Conservation (phyloP, 805 yeast species). For the Debaryomyces prosopidis region DNA sequence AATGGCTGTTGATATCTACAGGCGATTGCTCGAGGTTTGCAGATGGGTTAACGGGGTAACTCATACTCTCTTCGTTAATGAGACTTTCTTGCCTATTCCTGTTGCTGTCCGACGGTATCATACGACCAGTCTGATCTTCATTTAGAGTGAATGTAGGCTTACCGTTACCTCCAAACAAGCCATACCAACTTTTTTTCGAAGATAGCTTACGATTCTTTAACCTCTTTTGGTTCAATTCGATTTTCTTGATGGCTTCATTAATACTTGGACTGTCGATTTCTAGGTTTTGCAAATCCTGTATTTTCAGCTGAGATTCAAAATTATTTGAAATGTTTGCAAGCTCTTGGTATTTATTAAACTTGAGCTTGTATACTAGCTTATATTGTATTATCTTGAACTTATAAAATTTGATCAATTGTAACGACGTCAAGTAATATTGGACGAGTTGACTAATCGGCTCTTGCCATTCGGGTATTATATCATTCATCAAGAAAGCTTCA, state of each 20-base stretch:
- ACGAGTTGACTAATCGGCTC: constrained; percentile 52
- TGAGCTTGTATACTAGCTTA: constrained; percentile 39
- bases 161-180: constrained; percentile 42
- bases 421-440: constrained; percentile 43
- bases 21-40: not conserved
- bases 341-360: constrained; percentile 39
- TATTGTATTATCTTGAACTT: constrained; percentile 54
- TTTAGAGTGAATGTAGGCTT: constrained; percentile 2
- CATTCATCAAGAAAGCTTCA: constrained; percentile 43
- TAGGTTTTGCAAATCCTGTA: constrained; percentile 32
- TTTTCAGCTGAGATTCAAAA: constrained; percentile 18
- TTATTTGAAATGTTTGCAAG: constrained; percentile 26
- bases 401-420: constrained; percentile 49
- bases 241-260: constrained; percentile 31
- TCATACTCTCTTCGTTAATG: not conserved
- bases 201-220: constrained; percentile 9
- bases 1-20: constrained; percentile 13
- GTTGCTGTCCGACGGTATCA: not conserved
- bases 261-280: constrained; percentile 39
- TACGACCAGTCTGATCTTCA: not conserved
- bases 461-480: constrained; percentile 43
- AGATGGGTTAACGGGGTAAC: not conserved
- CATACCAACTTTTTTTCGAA: constrained; percentile 42
- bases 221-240: constrained; percentile 28
- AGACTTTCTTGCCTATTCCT: not conserved